Evolutionary conservation across 2,329 filamentous ascomycete species (phyloP).

Genomic region (Chaetomiaceae sp.): DNA sequence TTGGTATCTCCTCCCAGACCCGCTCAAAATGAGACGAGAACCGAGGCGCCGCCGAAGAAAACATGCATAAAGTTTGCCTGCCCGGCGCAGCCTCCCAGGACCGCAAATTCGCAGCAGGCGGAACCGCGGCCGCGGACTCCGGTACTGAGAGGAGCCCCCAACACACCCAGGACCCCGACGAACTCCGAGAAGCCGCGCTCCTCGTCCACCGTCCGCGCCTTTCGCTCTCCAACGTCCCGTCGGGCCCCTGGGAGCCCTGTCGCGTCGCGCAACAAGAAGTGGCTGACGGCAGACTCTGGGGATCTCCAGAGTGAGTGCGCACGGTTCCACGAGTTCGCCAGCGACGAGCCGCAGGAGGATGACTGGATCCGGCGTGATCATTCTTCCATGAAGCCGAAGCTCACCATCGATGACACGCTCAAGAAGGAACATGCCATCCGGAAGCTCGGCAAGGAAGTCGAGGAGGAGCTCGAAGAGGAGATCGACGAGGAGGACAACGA

Average conservation of each 20-base stretch:
- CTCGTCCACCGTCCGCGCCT: slow-evolving; percentile 24
- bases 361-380: slow-evolving; percentile 80
- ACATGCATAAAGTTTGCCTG: slow-evolving; percentile 74
- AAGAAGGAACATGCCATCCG: slow-evolving; percentile 86
- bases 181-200: slow-evolving; percentile 28
- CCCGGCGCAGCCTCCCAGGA: slow-evolving; percentile 46
- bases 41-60: slow-evolving; percentile 44
- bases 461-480: slow-evolving; percentile 71
- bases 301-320: slow-evolving; percentile 52
- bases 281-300: slow-evolving; percentile 45
- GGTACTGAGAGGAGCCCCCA: slow-evolving; percentile 20
- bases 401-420: slow-evolving; percentile 87
- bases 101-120: slow-evolving; percentile 20
- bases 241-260: slow-evolving; percentile 37
- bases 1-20: slow-evolving; percentile 35
- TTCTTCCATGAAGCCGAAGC: slow-evolving; percentile 57
- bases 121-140: slow-evolving; percentile 21
- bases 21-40: slow-evolving; percentile 29
- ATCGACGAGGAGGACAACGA: slow-evolving; percentile 47
- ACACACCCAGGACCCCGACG: slow-evolving; percentile 29
- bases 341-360: slow-evolving; percentile 73
- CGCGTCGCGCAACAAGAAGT: slow-evolving; percentile 39
- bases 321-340: slow-evolving; percentile 88
- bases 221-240: slow-evolving; percentile 32
- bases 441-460: slow-evolving; percentile 79